These are phyloP conservation scores for Mortierella sp. DNA, from an alignment of 371 early-diverging fungal genomes.

Conservation along the genomic window DNA sequence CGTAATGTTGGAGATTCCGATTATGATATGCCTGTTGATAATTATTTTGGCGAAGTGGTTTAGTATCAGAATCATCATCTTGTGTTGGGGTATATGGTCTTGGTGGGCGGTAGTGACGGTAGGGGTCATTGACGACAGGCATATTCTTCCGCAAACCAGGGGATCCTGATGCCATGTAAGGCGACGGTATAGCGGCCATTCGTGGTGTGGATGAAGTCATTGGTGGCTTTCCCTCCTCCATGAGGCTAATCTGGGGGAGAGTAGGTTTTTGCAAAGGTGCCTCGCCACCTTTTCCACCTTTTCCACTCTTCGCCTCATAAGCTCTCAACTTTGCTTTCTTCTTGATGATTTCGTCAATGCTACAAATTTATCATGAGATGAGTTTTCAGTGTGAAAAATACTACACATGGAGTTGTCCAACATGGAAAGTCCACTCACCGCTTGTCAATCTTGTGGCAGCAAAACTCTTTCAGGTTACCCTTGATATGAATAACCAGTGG, in stretches of 20 bases:
- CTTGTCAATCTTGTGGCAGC: conserved; percentile 93
- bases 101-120: conserved; percentile 28
- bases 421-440: conserved; percentile 60
- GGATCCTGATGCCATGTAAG: conserved; percentile 17
- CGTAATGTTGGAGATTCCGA: conserved; percentile 16
- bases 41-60: conserved; percentile 30
- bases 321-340: conserved; percentile 43
- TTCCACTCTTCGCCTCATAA: conserved; percentile 34
- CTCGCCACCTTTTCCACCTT: conserved; percentile 23
- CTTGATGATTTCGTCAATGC: conserved; percentile 55
- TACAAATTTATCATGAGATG: conserved; percentile 6
- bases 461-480: conserved; percentile 93
- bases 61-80: conserved; percentile 25
- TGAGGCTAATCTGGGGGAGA: conserved; percentile 36
- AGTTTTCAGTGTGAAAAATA: not conserved
- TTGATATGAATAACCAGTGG: conserved; percentile 84
- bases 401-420: too few relatives aligned
- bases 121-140: conserved; percentile 29
- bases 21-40: conserved; percentile 38
- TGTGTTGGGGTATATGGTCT: conserved; percentile 36
- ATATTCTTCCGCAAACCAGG: conserved; percentile 22
- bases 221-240: conserved; percentile 30
- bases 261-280: conserved; percentile 40
- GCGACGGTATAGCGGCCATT: conserved; percentile 14
- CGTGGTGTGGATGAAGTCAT: conserved; percentile 15